Conservation (phyloP, 352 stramenopile species). For the Ophiocytium majus region DNA sequence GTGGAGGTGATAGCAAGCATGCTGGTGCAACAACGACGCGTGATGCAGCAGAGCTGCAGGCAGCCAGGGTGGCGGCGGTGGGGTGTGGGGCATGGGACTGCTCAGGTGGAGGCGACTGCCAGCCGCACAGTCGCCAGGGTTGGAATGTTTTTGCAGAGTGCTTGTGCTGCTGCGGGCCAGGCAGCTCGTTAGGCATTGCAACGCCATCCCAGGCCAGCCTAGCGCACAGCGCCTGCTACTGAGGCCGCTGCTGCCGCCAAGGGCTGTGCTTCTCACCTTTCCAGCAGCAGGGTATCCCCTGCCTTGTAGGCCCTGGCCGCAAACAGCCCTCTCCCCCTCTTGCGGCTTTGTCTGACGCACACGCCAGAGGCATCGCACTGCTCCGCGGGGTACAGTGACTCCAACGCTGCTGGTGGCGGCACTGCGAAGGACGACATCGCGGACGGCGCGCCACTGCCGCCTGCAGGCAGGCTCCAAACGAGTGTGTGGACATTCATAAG, state of each 20-base stretch:
- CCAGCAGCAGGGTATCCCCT: conserved; percentile 31
- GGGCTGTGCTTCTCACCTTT: conserved; percentile 25
- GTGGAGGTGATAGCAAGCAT: no score
- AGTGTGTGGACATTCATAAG: no score
- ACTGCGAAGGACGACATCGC: no score
- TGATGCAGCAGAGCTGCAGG: no score
- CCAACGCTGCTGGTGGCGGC: no score
- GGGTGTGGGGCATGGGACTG: no score
- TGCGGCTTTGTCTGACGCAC: conserved; percentile 20
- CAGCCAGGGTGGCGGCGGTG: no score
- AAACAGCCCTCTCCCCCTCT: conserved; percentile 40
- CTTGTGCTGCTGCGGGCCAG: background rate
- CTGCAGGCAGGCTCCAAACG: no score
- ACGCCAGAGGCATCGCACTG: conserved; percentile 26
- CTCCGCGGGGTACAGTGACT: no score
- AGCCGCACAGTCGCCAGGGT: background rate
- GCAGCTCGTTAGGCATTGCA: background rate
- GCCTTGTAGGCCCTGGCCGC: conserved; percentile 27
- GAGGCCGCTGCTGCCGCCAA: background rate
- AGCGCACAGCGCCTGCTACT: background rate
- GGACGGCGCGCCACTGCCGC: no score
- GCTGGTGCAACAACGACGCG: no score
- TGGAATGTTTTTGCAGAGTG: background rate
- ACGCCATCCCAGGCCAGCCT: background rate
- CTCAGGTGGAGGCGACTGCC: background rate